Percentiles rank a stretch among this genome's conserved stretches.
Evolutionary conservation across 106 monocot genomes (phyloP).

Genomic region (Dendrobium chrysotoxum): DNA sequence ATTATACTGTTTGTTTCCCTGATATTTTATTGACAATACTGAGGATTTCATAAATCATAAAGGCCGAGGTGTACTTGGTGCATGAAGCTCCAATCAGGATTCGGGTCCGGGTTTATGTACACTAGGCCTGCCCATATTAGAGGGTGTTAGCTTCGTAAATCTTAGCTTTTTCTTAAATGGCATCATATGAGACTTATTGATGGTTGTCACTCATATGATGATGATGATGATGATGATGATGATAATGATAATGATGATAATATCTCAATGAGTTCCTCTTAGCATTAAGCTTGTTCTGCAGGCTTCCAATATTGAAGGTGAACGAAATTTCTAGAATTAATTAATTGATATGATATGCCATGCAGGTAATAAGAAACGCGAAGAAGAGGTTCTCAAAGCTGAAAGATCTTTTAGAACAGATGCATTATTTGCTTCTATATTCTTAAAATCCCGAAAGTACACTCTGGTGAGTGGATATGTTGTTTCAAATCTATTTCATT

Average conservation of each 20-base stretch:
- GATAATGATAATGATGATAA: not conserved
- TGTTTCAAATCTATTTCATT: not conserved
- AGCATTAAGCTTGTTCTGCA: not conserved
- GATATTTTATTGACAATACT: too few species aligned
- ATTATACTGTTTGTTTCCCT: too few species aligned
- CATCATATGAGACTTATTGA: not conserved
- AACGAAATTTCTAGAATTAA: not conserved
- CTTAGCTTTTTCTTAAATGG: too few species aligned
- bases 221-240: not conserved
- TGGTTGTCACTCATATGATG: not conserved
- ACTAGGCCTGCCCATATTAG: too few species aligned
- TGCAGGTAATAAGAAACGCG: not conserved
- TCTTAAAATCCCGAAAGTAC: not conserved
- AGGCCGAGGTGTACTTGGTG: too few species aligned
- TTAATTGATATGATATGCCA: not conserved
- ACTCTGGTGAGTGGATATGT: not conserved
- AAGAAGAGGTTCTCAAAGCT: not conserved
- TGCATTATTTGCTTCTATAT: constrained; percentile 6
- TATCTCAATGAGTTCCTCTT: not conserved
- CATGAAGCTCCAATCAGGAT: too few species aligned
- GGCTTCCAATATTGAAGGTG: not conserved
- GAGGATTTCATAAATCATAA: too few species aligned
- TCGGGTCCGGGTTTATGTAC: too few species aligned
- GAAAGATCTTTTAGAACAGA: constrained; percentile 6
- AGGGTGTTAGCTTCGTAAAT: too few species aligned